These are phyloP conservation scores for Knoxia roxburghii DNA, from an alignment of 257 asterid species.

Conservation along the genomic window DNA sequence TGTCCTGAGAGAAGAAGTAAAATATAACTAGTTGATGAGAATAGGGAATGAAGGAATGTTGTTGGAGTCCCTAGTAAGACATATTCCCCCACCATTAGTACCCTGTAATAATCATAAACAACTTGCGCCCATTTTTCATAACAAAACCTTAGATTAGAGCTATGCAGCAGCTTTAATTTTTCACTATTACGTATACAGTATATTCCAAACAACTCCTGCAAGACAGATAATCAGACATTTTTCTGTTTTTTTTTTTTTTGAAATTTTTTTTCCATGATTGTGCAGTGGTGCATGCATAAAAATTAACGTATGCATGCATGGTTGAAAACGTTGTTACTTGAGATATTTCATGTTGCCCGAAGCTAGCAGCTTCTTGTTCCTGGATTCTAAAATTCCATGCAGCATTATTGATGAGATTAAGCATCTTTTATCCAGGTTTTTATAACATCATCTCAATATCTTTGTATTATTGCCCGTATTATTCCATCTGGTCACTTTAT, in stretches of 20 bases:
- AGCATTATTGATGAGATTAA: conserved; percentile 48
- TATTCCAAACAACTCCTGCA: conserved; percentile 4
- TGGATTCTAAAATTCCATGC: conserved; percentile 49
- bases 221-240: no score
- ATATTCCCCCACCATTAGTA: conserved; percentile 6
- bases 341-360: background rate
- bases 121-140: conserved; percentile 6
- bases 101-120: background rate
- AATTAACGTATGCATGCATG: background rate
- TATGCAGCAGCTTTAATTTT: no score
- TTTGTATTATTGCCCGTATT: conserved; percentile 45
- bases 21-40: background rate
- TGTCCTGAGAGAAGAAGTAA: no score
- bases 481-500: conserved; percentile 29
- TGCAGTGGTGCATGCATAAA: no score
- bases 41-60: background rate
- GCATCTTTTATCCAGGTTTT: conserved; percentile 45
- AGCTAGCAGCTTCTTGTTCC: background rate
- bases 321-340: no score
- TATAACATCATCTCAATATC: conserved; percentile 24
- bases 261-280: no score
- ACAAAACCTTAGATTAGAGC: background rate
- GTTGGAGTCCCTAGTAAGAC: conserved; percentile 4
- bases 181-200: background rate
- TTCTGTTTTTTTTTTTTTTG: no score